Base-by-base conservation (phyloP, 768 basidiomycete genomes). In the Pholiota microspora region DNA sequence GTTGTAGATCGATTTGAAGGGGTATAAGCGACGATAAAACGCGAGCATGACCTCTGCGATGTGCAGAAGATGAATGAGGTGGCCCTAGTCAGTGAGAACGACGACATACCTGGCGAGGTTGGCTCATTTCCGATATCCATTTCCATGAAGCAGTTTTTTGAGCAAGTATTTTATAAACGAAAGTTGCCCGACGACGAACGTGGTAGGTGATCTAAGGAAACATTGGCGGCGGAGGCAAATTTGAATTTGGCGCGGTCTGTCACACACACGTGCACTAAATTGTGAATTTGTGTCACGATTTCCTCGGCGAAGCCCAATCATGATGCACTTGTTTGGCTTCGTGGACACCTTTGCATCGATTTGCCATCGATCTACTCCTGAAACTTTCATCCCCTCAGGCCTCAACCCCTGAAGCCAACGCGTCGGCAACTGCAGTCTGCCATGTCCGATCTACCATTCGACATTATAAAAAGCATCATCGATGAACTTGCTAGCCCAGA, bases 11-110 rank as follows among this genome's bases (percentile, higher is more conserved):
- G 92, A 88, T 67, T 94, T 90, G 81, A 92, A 98, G 2, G 97
- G 97, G 69, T 96, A 98, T 1, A 98, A 76, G 42, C 93, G 83
- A 38, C 86, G 79, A 73, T 99, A 98, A 71, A 94, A 99, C 3
- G 76, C 69, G 27, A 77, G 69, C 78, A 82, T 77, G 23, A 79
- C 72, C 69, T 78, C 76, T 78, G 54, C 31, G 29, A 40, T 15
- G 32, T 47, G 25, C 54, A 31, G 15, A 35, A 16, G 27, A 10
- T 23, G 10, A 42, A 1, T 7, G 12, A 15, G 10, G 29, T 12
- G 13, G 12, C 4, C 2, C 21, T 32, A 0, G 1, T 24, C 18
- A 29, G 10, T 23, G 7, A 4, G n/a, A 25, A 13, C 6, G 0
- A 21, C 6, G 12, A 40, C 59, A 27, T 21, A 67, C 69, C 69